Conservation (phyloP, 352 stramenopile species). For the Phytophthora hybrid region DNA sequence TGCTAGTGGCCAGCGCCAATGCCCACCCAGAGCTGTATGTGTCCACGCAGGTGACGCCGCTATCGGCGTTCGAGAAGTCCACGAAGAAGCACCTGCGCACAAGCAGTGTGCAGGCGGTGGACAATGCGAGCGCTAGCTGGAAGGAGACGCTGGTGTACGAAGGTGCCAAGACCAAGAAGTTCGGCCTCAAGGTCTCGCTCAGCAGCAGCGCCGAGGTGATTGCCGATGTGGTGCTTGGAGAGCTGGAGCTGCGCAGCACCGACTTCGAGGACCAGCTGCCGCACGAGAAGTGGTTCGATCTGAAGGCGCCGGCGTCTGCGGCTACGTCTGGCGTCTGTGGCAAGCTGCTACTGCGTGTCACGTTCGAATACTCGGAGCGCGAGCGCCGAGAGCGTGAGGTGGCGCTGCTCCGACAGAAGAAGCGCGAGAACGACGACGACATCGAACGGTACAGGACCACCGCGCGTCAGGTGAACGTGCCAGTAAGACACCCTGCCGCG, state of each 20-base stretch:
- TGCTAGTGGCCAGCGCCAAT: slow-evolving; percentile 39
- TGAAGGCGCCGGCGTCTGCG: slow-evolving; percentile 52
- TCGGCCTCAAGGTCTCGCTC: slow-evolving; percentile 72
- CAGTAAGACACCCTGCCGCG: slow-evolving; percentile 67
- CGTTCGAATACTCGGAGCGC: slow-evolving; percentile 65
- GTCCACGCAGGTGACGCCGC: slow-evolving; percentile 65
- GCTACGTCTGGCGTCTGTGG: slow-evolving; percentile 30
- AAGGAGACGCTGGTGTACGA: slow-evolving; percentile 64
- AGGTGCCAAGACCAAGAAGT: slow-evolving; percentile 72
- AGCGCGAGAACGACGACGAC: slow-evolving; percentile 73
- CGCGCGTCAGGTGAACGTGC: slow-evolving; percentile 56
- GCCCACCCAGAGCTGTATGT: slow-evolving; percentile 60
- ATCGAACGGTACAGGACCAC: slow-evolving; percentile 71
- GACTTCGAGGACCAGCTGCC: slow-evolving; percentile 66
- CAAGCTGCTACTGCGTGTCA: slow-evolving; percentile 65
- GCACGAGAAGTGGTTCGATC: slow-evolving; percentile 63
- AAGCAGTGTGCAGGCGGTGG: slow-evolving; percentile 24
- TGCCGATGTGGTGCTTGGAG: slow-evolving; percentile 74
- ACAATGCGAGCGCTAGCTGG: slow-evolving; percentile 48
- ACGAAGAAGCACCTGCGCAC: slow-evolving; percentile 78
- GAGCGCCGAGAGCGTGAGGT: slow-evolving; percentile 54
- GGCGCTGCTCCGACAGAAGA: slow-evolving; percentile 53
- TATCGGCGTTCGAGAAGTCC: slow-evolving; percentile 71
- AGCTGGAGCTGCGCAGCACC: slow-evolving; percentile 62
- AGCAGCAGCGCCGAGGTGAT: slow-evolving; percentile 65